Conservation (phyloP, 2,329 filamentous ascomycete species). For the Magnaporthiopsis incrustans region DNA sequence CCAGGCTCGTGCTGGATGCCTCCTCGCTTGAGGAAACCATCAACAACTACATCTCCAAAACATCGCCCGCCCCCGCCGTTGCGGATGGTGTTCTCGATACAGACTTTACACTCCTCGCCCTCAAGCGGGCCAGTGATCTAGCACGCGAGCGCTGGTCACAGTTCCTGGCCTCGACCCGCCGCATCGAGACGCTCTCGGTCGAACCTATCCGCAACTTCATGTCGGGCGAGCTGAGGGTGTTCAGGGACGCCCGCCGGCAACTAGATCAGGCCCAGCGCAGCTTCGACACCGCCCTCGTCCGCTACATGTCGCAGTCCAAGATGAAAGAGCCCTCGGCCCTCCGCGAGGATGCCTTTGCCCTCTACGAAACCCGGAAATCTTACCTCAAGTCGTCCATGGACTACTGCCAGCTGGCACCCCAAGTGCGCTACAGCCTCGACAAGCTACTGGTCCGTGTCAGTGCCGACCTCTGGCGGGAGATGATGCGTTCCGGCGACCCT, state of each 20-base stretch:
- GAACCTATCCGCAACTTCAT: slow-evolving; percentile 80
- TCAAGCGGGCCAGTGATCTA: slow-evolving; percentile 78
- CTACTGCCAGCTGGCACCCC: slow-evolving; percentile 80
- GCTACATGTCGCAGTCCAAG: slow-evolving; percentile 81
- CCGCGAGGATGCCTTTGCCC: slow-evolving; percentile 89
- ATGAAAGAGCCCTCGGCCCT: slow-evolving; percentile 87
- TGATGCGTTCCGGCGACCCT: slow-evolving; percentile 63
- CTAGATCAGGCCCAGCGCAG: slow-evolving; percentile 76
- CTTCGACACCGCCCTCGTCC: slow-evolving; percentile 72
- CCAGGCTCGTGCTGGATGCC: slow-evolving; percentile 53
- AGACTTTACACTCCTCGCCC: slow-evolving; percentile 84
- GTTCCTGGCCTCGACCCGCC: slow-evolving; percentile 64
- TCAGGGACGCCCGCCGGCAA: slow-evolving; percentile 73
- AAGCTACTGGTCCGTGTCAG: slow-evolving; percentile 79
- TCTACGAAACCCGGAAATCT: slow-evolving; percentile 83
- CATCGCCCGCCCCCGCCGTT: slow-evolving; percentile 63
- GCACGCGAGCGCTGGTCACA: slow-evolving; percentile 82
- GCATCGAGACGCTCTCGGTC: slow-evolving; percentile 66
- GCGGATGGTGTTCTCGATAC: slow-evolving; percentile 81
- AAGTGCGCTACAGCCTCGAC: slow-evolving; percentile 76
- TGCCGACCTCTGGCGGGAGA: slow-evolving; percentile 80
- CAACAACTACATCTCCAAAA: slow-evolving; percentile 66
- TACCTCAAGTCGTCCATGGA: slow-evolving; percentile 93
- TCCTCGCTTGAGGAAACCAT: slow-evolving; percentile 71
- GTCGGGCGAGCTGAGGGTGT: slow-evolving; percentile 67